Conservation (phyloP, 495 filamentous ascomycete genomes). For the Xylaria sp. region DNA sequence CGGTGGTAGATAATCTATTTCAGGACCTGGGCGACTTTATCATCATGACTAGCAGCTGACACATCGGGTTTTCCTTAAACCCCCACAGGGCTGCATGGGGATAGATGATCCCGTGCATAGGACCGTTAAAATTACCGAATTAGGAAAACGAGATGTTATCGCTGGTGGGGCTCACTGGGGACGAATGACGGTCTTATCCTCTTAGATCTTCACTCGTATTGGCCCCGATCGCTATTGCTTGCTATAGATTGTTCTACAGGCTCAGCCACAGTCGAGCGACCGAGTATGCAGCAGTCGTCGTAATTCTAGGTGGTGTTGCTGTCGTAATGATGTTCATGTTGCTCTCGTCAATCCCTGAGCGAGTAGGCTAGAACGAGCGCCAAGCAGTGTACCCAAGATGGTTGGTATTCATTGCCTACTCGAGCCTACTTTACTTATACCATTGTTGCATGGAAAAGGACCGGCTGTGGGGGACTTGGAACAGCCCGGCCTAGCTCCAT, state of each 20-base stretch:
- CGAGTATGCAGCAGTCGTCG: constrained; percentile 6
- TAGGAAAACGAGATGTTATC: constrained; percentile 27
- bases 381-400: constrained; percentile 5
- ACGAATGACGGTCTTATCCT: neutral
- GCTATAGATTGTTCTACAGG: neutral
- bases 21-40: constrained; percentile 8
- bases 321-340: constrained; percentile 20
- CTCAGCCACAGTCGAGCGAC: constrained; percentile 14
- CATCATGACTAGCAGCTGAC: constrained; percentile 27
- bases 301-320: neutral
- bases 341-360: neutral
- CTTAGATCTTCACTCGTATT: neutral
- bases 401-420: neutral
- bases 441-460: neutral
- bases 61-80: neutral
- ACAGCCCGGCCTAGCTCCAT: neutral
- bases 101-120: constrained; percentile 16
- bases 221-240: neutral
- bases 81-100: constrained; percentile 26
- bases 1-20: constrained; percentile 15
- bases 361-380: constrained; percentile 17
- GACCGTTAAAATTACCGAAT: constrained; percentile 1
- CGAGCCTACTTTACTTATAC: no score
- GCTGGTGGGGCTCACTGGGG: neutral
- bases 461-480: neutral